A percentile compares a stretch with the other conserved stretches of the same genome.
These are phyloP conservation scores for Coemansia sp. DNA, from an alignment of 192 early-diverging fungal species.

Conservation along the genomic window DNA sequence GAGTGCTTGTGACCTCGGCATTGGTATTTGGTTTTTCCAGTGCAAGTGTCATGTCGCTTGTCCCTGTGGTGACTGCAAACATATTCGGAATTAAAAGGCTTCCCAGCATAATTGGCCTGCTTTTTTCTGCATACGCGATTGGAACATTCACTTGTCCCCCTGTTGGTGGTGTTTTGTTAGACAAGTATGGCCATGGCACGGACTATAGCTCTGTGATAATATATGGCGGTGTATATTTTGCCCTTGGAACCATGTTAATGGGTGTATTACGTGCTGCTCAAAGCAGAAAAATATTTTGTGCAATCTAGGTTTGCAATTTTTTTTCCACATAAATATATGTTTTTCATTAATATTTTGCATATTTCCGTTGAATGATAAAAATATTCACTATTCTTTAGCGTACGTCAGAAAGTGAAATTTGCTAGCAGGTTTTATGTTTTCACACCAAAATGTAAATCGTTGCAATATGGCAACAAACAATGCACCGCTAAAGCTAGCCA, in stretches of 20 bases:
- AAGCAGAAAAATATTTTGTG: no score
- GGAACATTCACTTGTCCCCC: conserved; percentile 21
- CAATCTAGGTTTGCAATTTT: no score
- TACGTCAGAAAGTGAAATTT: no score
- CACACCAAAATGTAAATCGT: no score
- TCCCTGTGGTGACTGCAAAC: conserved; percentile 26
- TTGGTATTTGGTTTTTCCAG: conserved; percentile 26
- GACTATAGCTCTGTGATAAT: conserved; percentile 24
- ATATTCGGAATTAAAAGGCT: conserved; percentile 29
- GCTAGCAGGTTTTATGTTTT: no score
- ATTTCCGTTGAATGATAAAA: no score
- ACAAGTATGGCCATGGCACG: conserved; percentile 30
- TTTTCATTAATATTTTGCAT: no score
- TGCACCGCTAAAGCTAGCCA: no score
- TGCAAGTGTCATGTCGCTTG: conserved; percentile 18
- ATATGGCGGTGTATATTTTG: conserved; percentile 25
- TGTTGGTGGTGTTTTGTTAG: conserved; percentile 19
- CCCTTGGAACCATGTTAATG: conserved; percentile 4
- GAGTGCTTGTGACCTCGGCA: conserved; percentile 10
- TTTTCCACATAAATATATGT: no score
- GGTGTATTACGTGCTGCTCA: background rate
- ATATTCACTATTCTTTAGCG: no score
- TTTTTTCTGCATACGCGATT: conserved; percentile 23
- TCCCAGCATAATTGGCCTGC: conserved; percentile 27
- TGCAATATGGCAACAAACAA: no score